A percentile compares a stretch with the other conserved stretches of the same genome.
Conservation (phyloP, 1,139 yeast species). For the Cylindricascospora bacillispora region DNA sequence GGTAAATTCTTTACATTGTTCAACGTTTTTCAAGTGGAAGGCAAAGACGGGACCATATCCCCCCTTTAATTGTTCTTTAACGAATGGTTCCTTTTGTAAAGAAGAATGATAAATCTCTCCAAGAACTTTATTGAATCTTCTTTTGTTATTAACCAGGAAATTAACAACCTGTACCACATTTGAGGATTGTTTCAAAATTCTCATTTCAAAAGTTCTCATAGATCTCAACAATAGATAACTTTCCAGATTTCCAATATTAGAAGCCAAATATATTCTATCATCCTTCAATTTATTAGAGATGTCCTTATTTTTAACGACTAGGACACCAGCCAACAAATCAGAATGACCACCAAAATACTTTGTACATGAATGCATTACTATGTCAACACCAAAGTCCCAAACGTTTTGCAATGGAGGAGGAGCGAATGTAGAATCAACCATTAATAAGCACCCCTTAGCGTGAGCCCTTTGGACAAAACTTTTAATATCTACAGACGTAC, state of each 20-base stretch:
- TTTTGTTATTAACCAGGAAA: slow-evolving; percentile 40
- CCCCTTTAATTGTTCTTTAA: slow-evolving; percentile 48
- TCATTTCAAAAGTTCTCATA: slow-evolving; percentile 61
- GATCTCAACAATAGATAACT: slow-evolving; percentile 64
- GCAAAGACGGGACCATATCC: slow-evolving; percentile 71
- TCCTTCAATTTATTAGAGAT: slow-evolving; percentile 34
- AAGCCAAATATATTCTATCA: slow-evolving; percentile 63
- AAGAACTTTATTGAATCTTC: slow-evolving; percentile 32
- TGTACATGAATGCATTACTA: slow-evolving; percentile 81
- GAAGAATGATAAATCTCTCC: slow-evolving; percentile 55
- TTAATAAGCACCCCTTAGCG: slow-evolving; percentile 48
- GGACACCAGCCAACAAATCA: slow-evolving; percentile 74
- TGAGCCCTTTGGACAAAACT: slow-evolving; percentile 59
- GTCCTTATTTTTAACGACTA: slow-evolving; percentile 45
- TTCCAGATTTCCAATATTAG: slow-evolving; percentile 69
- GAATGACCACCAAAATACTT: slow-evolving; percentile 91
- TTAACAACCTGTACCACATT: slow-evolving; percentile 53
- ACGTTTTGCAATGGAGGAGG: slow-evolving; percentile 86
- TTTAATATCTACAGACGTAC: slow-evolving; percentile 50
- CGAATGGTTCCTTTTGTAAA: slow-evolving; percentile 53
- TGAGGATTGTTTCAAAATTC: slow-evolving; percentile 53
- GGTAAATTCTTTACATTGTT: slow-evolving; percentile 54
- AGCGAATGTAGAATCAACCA: slow-evolving; percentile 83
- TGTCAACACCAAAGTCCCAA: slow-evolving; percentile 67
- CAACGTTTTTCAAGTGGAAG: slow-evolving; percentile 38